A percentile compares a stretch with the other conserved stretches of the same genome.
These are phyloP conservation scores for Mycena metata DNA, from an alignment of 768 basidiomycete species.

Conservation along the genomic window DNA sequence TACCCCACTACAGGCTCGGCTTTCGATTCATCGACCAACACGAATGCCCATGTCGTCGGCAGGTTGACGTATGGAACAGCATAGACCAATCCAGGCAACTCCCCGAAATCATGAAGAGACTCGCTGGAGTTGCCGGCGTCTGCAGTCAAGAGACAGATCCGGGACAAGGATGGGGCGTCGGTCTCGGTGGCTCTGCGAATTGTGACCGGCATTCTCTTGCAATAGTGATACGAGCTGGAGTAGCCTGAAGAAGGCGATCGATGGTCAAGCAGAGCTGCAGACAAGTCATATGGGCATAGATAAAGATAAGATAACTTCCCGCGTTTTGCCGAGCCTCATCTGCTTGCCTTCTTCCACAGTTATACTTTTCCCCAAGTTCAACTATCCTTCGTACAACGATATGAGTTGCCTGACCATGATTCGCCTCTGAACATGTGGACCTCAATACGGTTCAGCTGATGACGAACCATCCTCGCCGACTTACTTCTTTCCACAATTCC, in stretches of 20 bases:
- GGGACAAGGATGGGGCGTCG: conserved; percentile 72
- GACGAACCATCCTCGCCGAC: too few relatives aligned
- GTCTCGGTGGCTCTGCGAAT: conserved; percentile 69
- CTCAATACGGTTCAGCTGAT: too few relatives aligned
- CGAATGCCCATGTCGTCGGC: conserved; percentile 80
- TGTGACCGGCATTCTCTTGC: conserved; percentile 56
- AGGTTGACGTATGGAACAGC: conserved; percentile 82
- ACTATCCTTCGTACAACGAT: too few relatives aligned
- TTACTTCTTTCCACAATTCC: background rate
- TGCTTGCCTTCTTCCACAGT: too few relatives aligned
- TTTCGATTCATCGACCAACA: conserved; percentile 67
- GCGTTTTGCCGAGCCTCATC: too few relatives aligned
- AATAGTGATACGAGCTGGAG: too few relatives aligned
- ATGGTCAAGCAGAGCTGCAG: background rate
- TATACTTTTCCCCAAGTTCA: too few relatives aligned
- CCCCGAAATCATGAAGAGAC: conserved; percentile 67
- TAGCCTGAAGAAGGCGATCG: background rate
- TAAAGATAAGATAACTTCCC: background rate
- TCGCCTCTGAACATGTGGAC: too few relatives aligned
- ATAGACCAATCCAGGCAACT: conserved; percentile 79
- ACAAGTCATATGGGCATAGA: background rate
- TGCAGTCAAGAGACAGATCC: conserved; percentile 81
- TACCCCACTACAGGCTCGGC: conserved; percentile 75
- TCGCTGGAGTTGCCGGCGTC: conserved; percentile 79
- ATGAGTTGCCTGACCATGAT: too few relatives aligned